A percentile compares a stretch with the other conserved stretches of the same genome.
Conservation (phyloP, 495 filamentous ascomycete genomes). For the Wilcoxina mikolae region DNA sequence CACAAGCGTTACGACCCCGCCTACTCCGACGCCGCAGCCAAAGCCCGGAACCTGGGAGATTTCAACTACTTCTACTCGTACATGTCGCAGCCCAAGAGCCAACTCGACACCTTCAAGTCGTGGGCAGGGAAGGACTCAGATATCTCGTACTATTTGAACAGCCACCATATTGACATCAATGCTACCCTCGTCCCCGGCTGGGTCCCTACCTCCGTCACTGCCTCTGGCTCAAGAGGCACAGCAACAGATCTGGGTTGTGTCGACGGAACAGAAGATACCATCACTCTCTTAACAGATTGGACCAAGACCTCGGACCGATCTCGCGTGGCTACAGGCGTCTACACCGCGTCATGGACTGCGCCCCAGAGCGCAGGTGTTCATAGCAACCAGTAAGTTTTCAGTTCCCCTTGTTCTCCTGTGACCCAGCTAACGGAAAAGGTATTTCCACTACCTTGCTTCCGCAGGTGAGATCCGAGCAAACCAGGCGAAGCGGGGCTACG, state of each 20-base stretch:
- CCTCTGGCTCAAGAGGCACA: constrained; percentile 53
- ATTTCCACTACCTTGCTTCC: constrained; percentile 48
- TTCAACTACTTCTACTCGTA: constrained; percentile 98
- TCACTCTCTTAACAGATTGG: constrained; percentile 81
- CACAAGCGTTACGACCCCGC: constrained; percentile 92
- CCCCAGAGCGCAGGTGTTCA: constrained; percentile 84
- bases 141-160: constrained; percentile 90
- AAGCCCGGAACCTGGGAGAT: constrained; percentile 61
- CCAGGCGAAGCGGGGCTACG: constrained; percentile 88
- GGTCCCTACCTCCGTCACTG: constrained; percentile 63
- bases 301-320: constrained; percentile 33
- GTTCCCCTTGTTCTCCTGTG: constrained; percentile 17
- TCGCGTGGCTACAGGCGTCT: constrained; percentile 73
- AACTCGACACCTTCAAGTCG: constrained; percentile 89
- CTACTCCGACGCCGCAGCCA: constrained; percentile 70
- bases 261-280: constrained; percentile 76
- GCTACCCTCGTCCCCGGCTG: constrained; percentile 80
- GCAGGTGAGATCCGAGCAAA: constrained; percentile 77
- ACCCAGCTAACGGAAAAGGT: background rate
- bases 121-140: constrained; percentile 87
- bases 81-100: constrained; percentile 87
- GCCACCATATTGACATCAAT: constrained; percentile 80
- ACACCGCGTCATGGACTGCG: constrained; percentile 89
- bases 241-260: constrained; percentile 64
- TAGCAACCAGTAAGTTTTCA: constrained; percentile 92